Base-by-base conservation (phyloP, 1,139 yeast species). In the Geotrichum bryndzae region DNA sequence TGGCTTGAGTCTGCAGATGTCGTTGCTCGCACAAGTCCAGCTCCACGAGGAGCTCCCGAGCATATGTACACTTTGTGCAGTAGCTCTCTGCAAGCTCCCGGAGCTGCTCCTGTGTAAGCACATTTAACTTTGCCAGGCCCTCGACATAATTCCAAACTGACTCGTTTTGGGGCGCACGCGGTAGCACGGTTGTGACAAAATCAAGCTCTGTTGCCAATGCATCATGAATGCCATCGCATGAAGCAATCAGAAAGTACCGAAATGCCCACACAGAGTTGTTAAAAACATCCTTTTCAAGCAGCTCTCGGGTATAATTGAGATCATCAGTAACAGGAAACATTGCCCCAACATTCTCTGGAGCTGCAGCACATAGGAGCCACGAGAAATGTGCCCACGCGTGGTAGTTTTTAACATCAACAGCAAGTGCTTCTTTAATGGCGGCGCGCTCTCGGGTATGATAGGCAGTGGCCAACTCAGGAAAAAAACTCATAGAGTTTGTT, bases 231-330 rank as follows among this genome's bases (percentile, higher is more conserved):
- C 18, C 45, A 5, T 41, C 46, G 31, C 81, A 63, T 27, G 62
- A 61, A 55, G 64, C 69, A 33, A 72, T 64, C 25, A 88, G 72
- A 69, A 86, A 90, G 76, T 79, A 88, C 60, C 97, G 80, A 74
- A 90, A 96, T 62, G 86, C 82, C 99, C 99, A 94, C 0, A 96
- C 97, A 61, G 96, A 88, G 73, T 94, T 95, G 75, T 94, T 94
- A 68, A 90, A 79, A 25, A 90, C 82, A 73, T 94, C 99, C 8
- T 75, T 69, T 6, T 75, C 74, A 11, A 95, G 74, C 67, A 83
- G 74, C 23, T 67, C 65, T n/a, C 80, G 79, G 0, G 83, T 80
- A 70, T 82, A 87, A 8, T 70, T 72, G n/a, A 84, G 66, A 70
- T 91, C 96, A 51, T 72, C 74, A 8, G 66, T 72, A 38, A 67